phyloP scores from a whole-genome alignment of 2,329 filamentous ascomycete species.

The Teratosphaeria nubilosa region DNA sequence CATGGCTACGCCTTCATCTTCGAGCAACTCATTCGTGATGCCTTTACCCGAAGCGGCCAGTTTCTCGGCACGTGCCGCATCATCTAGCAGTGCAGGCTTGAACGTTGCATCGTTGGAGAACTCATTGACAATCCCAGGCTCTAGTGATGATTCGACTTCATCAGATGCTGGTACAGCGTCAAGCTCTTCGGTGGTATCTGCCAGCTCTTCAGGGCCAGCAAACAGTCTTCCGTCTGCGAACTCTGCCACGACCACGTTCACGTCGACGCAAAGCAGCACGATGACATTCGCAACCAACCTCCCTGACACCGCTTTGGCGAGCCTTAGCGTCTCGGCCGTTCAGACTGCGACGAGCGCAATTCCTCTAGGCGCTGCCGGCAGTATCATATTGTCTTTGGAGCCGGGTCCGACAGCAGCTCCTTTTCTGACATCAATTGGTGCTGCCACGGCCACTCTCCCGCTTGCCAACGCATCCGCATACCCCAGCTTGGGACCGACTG shows the following conservation, averaged over 20 bases:
- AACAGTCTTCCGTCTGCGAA: background rate
- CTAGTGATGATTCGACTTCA: background rate
- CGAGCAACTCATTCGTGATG: background rate
- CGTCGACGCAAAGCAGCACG: background rate
- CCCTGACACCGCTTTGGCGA: slow-evolving; percentile 16
- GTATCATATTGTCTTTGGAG: slow-evolving; percentile 14
- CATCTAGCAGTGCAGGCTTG: background rate
- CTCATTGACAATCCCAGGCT: background rate
- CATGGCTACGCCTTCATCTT: background rate
- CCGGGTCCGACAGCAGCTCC: slow-evolving; percentile 18
- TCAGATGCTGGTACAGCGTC: background rate
- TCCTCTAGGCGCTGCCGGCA: slow-evolving; percentile 11
- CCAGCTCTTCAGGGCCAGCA: background rate
- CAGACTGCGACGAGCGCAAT: slow-evolving; percentile 16
- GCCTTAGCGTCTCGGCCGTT: slow-evolving; percentile 20
- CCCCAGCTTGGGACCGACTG: slow-evolving; percentile 12
- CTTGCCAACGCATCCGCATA: slow-evolving; percentile 21
- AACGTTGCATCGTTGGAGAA: background rate
- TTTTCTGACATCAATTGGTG: slow-evolving; percentile 19
- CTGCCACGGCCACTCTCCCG: slow-evolving; percentile 17
- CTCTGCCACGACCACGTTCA: background rate
- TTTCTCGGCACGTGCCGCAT: background rate
- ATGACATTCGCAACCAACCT: slow-evolving; percentile 10
- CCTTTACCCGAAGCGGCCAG: background rate
- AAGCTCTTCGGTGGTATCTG: background rate